phyloP scores from a whole-genome alignment of 345 rosid genomes.

The Camelina hispida region DNA sequence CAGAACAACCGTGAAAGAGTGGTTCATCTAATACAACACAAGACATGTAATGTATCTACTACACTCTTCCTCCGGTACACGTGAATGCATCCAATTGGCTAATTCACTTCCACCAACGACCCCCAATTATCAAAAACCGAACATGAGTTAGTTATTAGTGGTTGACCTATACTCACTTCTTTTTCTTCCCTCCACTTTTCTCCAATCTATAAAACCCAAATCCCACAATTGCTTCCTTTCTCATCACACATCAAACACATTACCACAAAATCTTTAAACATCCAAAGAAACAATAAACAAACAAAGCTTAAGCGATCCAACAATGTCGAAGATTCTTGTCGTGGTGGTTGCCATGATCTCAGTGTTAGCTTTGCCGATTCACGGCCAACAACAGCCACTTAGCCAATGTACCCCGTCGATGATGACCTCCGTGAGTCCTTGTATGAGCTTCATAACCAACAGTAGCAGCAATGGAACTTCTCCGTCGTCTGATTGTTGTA shows the following conservation, averaged over 20 bases:
- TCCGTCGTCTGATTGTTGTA: conserved; percentile 69
- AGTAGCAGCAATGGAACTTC: conserved; percentile 62
- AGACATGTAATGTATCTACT: conserved; percentile 37
- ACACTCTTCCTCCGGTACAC: conserved; percentile 13
- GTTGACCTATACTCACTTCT: conserved; percentile 37
- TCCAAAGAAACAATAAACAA: conserved; percentile 10
- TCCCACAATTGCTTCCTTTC: conserved; percentile 26
- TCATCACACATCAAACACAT: conserved; percentile 28
- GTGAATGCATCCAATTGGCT: conserved; percentile 2
- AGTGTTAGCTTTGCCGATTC: conserved; percentile 44
- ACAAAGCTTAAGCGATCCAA: neutral
- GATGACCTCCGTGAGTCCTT: conserved; percentile 64
- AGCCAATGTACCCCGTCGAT: conserved; percentile 60
- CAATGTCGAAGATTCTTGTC: conserved; percentile 34
- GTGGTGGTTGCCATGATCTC: conserved; percentile 19
- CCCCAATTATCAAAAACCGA: conserved; percentile 29
- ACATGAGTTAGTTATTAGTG: conserved; percentile 40
- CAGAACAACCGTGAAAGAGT: conserved; percentile 40
- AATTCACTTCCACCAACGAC: conserved; percentile 25
- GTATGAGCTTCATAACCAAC: conserved; percentile 69
- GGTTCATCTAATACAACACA: conserved; percentile 36
- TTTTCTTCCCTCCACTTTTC: conserved; percentile 44
- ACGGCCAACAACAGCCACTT: conserved; percentile 52
- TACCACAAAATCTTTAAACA: neutral
- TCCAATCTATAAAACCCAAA: conserved; percentile 32